Base-by-base conservation (phyloP, 768 basidiomycete genomes). In the Boletus patriciae region DNA sequence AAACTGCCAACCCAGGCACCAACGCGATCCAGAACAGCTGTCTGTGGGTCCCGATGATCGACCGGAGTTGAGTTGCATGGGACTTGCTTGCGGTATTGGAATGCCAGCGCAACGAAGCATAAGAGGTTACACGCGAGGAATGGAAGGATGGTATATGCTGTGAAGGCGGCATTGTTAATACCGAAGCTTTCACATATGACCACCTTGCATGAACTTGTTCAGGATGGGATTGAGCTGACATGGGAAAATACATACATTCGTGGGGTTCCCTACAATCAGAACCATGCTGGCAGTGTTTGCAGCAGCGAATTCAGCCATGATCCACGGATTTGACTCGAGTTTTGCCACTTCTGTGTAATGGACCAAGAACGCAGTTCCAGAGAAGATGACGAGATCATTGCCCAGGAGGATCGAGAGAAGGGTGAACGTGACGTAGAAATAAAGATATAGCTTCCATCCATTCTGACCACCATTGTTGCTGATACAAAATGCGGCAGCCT, bases 371-470 rank as follows among this genome's bases (percentile, higher is more conserved):
- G 87, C 86, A 0, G 94, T 96, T 2, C 94, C 94, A 13, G 89
- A 92, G 46, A 98, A 81, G 55, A 97, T 91, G 68, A 98, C 83
- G 0, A 95, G 95, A 72, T 98, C 93, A 66, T 97, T 97, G 7
- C 94, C 95, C n/a, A 97, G 78, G 2, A 94, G 62, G 43, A 89
- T 78, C 41, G 92, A 94, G 57, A 87, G 78, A 15, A 82, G 67
- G 13, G 90, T 87, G 67, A 96, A 86, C 79, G 97, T 84, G 57
- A 86, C 37, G 69, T 93, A 98, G 69, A 97, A 88, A 61, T 88
- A 88, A 33, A 88, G 68, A 71, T 87, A 94, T 0, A 96, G 78
- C 46, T 74, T 83, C 63, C 79, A 77, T n/a, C 90, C 91, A 27
- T 85, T 84, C 7, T 77, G 70, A 4, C 92, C 90, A 23, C 92